phyloP scores from a whole-genome alignment of 106 monocot species.

The Dioscorea dumetorum region DNA sequence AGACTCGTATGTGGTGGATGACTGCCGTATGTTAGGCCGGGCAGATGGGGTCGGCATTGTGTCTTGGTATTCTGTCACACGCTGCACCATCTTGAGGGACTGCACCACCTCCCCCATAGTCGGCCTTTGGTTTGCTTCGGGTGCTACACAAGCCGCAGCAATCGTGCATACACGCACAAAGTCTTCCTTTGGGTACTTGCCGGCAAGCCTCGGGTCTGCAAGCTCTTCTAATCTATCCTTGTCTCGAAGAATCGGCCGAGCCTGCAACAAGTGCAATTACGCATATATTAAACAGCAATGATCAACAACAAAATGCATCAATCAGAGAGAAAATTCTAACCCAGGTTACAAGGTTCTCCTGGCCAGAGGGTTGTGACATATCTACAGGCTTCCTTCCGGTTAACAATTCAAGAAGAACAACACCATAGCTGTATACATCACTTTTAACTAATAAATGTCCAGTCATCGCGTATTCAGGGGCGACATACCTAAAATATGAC shows the following conservation, averaged over 20 bases:
- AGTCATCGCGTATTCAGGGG: conserved; percentile 90
- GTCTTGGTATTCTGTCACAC: conserved; percentile 46
- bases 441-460: conserved; percentile 78
- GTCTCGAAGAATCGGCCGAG: conserved; percentile 66
- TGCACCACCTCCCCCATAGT: conserved; percentile 99
- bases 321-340: conserved; percentile 18
- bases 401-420: conserved; percentile 64
- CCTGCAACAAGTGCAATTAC: conserved; percentile 22
- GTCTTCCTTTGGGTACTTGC: conserved; percentile 68
- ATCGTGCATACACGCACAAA: conserved; percentile 73
- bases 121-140: conserved; percentile 80
- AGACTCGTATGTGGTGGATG: conserved; percentile 70
- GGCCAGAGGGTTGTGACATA: conserved; percentile 67
- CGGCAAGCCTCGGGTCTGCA: conserved; percentile 45
- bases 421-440: conserved; percentile 83
- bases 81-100: conserved; percentile 98
- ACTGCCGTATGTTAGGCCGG: conserved; percentile 51
- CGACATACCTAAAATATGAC: conserved; percentile 50
- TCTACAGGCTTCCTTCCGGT: conserved; percentile 72
- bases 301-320: background rate
- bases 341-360: conserved; percentile 75
- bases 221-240: conserved; percentile 62
- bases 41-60: conserved; percentile 31
- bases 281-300: no score
- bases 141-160: conserved; percentile 83